Base-by-base conservation (phyloP, 495 filamentous ascomycete genomes). In the Talaromyces nanjingensis region DNA sequence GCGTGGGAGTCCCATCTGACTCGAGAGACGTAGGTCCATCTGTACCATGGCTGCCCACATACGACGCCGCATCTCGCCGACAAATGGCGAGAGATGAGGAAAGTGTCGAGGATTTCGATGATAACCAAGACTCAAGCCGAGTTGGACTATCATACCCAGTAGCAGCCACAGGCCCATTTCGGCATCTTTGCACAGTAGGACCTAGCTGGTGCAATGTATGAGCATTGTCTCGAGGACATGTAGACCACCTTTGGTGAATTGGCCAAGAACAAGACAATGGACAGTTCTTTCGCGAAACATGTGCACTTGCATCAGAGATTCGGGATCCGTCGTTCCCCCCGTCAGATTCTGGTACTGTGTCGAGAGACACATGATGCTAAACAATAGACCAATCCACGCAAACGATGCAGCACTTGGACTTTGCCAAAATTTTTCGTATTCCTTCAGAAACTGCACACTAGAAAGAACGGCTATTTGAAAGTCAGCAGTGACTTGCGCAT, bases 61-160 rank as follows among this genome's bases (percentile, higher is more conserved):
- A 16, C 85, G 75, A 14, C 83, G 73, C 18, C 85, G 73, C 72
- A 85, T 83, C 68, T 87, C 84, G 5, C 77, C 82, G 27, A 81
- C 71, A 57, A 82, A 84, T 1, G 78, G 74, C 0, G 80, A 72
- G 22, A 87, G 78, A 25, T 68, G 67, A 5, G 76, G 64, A 54
- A 78, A 81, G 60, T 81, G 63, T 14, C 69, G 69, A 5, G 80
- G 70, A 59, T 83, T 78, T 33, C 79, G 73, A 63, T 83, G 81
- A 59, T 80, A 81, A 11, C 80, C 80, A 76, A 79, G 76, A 53
- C 71, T 72, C 65, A 78, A 70, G 4, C 79, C 77, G 9, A 79
- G 66, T 6, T 72, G 72, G 18, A 78, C 64, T 1, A 72, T 69
- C 0, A 79, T 69, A 14, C 73, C 71, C 0, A 77, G 65, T 16